A percentile compares a stretch with the other conserved stretches of the same genome.
Conservation (phyloP, 2,329 filamentous ascomycete genomes). For the Amphichorda felina region DNA sequence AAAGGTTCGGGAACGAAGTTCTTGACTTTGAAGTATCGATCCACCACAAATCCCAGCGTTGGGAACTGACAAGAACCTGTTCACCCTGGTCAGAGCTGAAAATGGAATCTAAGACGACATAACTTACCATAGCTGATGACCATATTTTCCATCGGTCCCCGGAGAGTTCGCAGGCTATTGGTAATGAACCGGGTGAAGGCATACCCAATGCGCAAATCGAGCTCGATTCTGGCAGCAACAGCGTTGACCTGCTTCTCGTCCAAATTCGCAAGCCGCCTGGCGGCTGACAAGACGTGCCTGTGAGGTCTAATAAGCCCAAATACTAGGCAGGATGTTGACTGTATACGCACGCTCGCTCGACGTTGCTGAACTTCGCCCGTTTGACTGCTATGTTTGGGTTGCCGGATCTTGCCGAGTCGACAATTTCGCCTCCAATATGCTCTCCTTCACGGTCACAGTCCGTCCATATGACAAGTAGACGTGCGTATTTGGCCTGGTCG, state of each 20-base stretch:
- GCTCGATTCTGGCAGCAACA: slow-evolving; percentile 78
- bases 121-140: slow-evolving; percentile 69
- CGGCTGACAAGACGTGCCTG: slow-evolving; percentile 79
- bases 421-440: slow-evolving; percentile 87
- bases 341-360: slow-evolving; percentile 67
- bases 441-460: slow-evolving; percentile 98
- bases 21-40: slow-evolving; percentile 85
- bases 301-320: slow-evolving; percentile 4
- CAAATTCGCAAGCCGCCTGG: slow-evolving; percentile 61
- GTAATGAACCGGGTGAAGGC: slow-evolving; percentile 88
- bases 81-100: slow-evolving; percentile 4
- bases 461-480: slow-evolving; percentile 88
- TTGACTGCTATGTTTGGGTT: slow-evolving; percentile 70
- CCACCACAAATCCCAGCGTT: slow-evolving; percentile 91
- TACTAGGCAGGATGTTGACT: neutral
- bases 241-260: slow-evolving; percentile 82
- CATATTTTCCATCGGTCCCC: slow-evolving; percentile 51
- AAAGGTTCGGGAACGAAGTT: slow-evolving; percentile 90
- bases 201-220: slow-evolving; percentile 85
- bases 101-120: neutral
- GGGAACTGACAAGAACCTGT: slow-evolving; percentile 89
- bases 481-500: slow-evolving; percentile 59
- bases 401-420: slow-evolving; percentile 62
- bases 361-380: slow-evolving; percentile 88
- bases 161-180: slow-evolving; percentile 60